A percentile compares a stretch with the other conserved stretches of the same genome.
phyloP scores from a whole-genome alignment of 2,329 filamentous ascomycete species.

The Alternaria metachromatica region DNA sequence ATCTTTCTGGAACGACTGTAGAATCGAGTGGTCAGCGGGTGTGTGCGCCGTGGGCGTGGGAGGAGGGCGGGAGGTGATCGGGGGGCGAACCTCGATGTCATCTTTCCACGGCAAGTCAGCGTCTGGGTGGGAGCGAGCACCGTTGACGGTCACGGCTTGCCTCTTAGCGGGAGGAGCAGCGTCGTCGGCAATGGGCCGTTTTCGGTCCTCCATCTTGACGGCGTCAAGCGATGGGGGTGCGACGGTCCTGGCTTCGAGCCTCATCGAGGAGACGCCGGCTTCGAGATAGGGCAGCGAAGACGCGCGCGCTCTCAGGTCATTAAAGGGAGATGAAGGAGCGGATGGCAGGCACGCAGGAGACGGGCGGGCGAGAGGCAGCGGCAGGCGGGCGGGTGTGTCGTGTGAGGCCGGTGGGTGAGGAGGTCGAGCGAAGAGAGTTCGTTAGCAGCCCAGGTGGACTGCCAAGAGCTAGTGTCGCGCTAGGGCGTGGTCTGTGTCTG shows the following conservation, averaged over 20 bases:
- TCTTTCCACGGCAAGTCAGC: constrained; percentile 74
- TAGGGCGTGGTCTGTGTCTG: constrained; percentile 11
- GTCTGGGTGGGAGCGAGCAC: constrained; percentile 69
- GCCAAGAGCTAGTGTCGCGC: constrained; percentile 13
- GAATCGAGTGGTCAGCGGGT: constrained; percentile 37
- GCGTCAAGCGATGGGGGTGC: constrained; percentile 79
- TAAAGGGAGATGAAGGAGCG: constrained; percentile 16
- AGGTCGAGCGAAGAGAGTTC: constrained; percentile 30
- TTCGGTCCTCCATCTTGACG: constrained; percentile 99
- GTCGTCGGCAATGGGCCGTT: constrained; percentile 90
- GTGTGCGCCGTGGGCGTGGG: constrained; percentile 30
- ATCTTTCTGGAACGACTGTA: constrained; percentile 89
- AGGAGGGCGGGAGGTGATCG: constrained; percentile 24
- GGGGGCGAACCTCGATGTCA: constrained; percentile 73
- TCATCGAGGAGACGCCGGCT: constrained; percentile 72
- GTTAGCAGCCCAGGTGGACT: constrained; percentile 10
- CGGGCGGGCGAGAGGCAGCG: constrained; percentile 19
- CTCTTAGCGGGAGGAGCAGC: constrained; percentile 89
- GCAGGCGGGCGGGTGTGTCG: constrained; percentile 28
- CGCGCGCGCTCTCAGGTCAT: constrained; percentile 31
- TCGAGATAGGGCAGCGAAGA: constrained; percentile 25
- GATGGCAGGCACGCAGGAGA: constrained; percentile 33
- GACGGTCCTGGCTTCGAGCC: constrained; percentile 76
- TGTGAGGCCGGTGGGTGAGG: constrained; percentile 32
- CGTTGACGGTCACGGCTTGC: constrained; percentile 78